Evolutionary conservation across 768 basidiomycete species (phyloP).

Genomic region (Calocera cornea): DNA sequence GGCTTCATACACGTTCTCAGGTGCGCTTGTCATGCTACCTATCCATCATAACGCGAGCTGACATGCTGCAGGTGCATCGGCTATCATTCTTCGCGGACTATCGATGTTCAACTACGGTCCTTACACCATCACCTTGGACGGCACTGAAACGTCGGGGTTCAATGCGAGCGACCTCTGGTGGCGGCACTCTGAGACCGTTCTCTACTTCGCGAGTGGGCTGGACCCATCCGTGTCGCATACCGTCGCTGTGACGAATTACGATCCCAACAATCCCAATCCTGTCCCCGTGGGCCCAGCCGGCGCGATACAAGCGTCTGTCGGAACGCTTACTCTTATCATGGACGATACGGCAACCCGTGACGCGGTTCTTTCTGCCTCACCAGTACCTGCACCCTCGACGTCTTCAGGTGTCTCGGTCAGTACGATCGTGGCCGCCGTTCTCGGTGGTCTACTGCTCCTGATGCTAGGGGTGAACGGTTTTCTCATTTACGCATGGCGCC

Average conservation of each 20-base stretch:
- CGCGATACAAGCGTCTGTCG: neutral
- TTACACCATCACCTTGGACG: neutral
- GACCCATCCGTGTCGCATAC: neutral
- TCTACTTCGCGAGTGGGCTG: neutral
- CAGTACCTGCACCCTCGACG: neutral
- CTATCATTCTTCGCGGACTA: neutral
- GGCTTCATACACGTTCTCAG: neutral
- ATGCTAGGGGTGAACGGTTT: neutral
- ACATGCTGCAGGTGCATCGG: neutral
- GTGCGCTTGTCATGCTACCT: neutral
- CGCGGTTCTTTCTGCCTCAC: neutral
- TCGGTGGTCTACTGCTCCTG: neutral
- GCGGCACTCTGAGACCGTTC: neutral
- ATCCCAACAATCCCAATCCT: neutral
- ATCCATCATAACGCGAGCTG: neutral
- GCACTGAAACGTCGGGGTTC: neutral
- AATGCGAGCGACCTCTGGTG: neutral
- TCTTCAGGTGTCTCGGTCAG: neutral
- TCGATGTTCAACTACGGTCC: conserved; percentile 2
- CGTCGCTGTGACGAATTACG: neutral
- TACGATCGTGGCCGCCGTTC: neutral
- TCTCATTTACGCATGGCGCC: neutral
- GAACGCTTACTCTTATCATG: neutral
- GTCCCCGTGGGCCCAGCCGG: neutral
- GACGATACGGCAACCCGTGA: neutral